Percentiles rank a stretch among this genome's conserved stretches.
Conservation (phyloP, 2,329 filamentous ascomycete genomes). For the Tolypocladium inflatum region DNA sequence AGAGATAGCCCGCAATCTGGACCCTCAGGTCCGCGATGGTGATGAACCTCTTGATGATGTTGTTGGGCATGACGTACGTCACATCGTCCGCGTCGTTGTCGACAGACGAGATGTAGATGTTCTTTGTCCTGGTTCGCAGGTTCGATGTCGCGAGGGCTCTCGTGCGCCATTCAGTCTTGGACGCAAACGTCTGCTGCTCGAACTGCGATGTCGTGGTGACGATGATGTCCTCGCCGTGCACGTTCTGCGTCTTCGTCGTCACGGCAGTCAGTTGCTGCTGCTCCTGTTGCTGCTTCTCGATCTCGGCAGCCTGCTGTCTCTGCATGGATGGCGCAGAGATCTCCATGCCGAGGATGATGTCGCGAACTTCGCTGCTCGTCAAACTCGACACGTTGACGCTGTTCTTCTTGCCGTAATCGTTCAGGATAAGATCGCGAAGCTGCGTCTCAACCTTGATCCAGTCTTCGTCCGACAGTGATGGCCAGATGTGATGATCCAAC, state of each 20-base stretch:
- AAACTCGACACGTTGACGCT: conserved; percentile 97
- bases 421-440: conserved; percentile 87
- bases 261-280: conserved; percentile 94
- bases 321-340: conserved; percentile 97
- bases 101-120: conserved; percentile 96
- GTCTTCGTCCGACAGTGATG: conserved; percentile 83
- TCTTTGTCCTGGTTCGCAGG: conserved; percentile 85
- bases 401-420: conserved; percentile 99
- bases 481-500: conserved; percentile 98
- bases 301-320: conserved; percentile 94
- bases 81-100: conserved; percentile 85
- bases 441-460: conserved; percentile 99
- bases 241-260: conserved; percentile 96
- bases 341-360: conserved; percentile 99
- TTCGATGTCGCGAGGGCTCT: conserved; percentile 95
- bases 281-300: conserved; percentile 97
- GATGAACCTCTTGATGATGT: conserved; percentile 96
- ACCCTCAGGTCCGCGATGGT: conserved; percentile 93
- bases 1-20: conserved; percentile 92
- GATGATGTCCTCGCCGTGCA: conserved; percentile 94
- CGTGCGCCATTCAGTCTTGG: conserved; percentile 98
- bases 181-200: conserved; percentile 94
- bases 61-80: conserved; percentile 99
- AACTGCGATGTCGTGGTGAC: conserved; percentile 97
- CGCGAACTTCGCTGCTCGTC: conserved; percentile 92